Evolutionary conservation across 2,329 filamentous ascomycete genomes (phyloP), one percentile per base, ranked within the genome.

Genomic region (Colletotrichum australisinense): DNA sequence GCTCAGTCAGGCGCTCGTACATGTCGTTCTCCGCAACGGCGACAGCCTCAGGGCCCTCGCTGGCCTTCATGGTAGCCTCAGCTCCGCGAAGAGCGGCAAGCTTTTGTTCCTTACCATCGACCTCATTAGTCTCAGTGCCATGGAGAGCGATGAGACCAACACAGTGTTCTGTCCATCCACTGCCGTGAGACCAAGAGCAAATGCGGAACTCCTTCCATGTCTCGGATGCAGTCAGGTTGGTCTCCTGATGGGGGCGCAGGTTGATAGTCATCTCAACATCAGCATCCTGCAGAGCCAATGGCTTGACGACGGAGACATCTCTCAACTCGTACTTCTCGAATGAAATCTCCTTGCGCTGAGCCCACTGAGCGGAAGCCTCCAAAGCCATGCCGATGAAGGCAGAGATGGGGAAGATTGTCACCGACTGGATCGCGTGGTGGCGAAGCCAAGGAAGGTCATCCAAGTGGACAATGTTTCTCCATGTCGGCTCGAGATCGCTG

Each of bases 101-200:
- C 60, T 79, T 80, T 69, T 78, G 79, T n/a, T 76, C 59, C 53
- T 73, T 63, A 35, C 82, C 80, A 62, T 86, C 83, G 1, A 88
- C 82, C 6, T 83, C 82, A 72, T 87, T 85, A 1, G 78, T 73
- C 14, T 84, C 81, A 8, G 76, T 75, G 9, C 78, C 74, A 58
- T 80, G 79, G 4, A 87, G 83, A 6, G 83, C 80, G 11, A 91
- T 82, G 3, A 88, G 80, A n/a, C 88, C 88, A 63, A 85, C 83
- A 77, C 89, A 91, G 76, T 92, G 87, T 76, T 91, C 88, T 0
- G 86, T 86, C 90, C 90, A 92, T 12, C 87, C 86, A 53, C 87
- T 83, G 14, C 80, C 83, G 16, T 84, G 82, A 0, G 85, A 85
- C 85, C 85, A 90, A 0, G 89, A 90, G 58, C 84, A 88, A 30